Evolutionary conservation across 1,284 basidiomycete species (phyloP).

Genomic region (Cryptococcus wingfieldii): DNA sequence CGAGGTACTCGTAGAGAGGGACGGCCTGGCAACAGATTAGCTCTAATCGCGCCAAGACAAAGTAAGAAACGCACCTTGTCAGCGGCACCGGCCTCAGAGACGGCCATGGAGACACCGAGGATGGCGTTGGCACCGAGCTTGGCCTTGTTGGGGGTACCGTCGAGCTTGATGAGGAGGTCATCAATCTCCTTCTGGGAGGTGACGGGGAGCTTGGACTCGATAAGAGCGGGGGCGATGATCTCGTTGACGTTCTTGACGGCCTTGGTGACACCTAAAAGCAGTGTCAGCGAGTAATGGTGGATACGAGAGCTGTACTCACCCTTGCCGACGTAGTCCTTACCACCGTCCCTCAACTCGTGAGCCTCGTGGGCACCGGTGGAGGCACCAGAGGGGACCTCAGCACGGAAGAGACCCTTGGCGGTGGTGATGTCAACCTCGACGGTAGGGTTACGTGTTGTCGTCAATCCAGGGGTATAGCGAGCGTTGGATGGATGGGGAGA

Average conservation of each 20-base stretch:
- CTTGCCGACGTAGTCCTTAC: conserved; percentile 95
- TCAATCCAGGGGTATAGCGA: conserved; percentile 14
- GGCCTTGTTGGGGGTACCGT: conserved; percentile 97
- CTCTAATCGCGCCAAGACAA: not conserved
- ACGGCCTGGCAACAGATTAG: conserved; percentile 56
- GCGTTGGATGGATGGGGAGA: not conserved
- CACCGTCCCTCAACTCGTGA: conserved; percentile 95
- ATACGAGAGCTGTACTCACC: conserved; percentile 54
- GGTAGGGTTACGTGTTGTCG: conserved; percentile 65
- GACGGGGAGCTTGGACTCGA: conserved; percentile 80
- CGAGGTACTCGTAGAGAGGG: conserved; percentile 95
- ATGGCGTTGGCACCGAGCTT: conserved; percentile 99
- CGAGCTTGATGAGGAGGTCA: conserved; percentile 97
- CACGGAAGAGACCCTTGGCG: conserved; percentile 86
- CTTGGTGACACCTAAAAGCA: conserved; percentile 72
- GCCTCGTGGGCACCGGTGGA: conserved; percentile 99
- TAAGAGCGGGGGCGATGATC: conserved; percentile 81
- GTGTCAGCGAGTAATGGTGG: not conserved
- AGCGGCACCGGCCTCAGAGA: conserved; percentile 85
- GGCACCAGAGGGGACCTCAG: conserved; percentile 94
- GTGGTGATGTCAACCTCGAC: conserved; percentile 93
- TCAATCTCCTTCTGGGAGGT: conserved; percentile 95
- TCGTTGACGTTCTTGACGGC: conserved; percentile 95
- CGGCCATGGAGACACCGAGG: conserved; percentile 96
- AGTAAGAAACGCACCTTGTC: conserved; percentile 58